phyloP scores from a whole-genome alignment of 768 basidiomycete species.

The Lentinula boryana region DNA sequence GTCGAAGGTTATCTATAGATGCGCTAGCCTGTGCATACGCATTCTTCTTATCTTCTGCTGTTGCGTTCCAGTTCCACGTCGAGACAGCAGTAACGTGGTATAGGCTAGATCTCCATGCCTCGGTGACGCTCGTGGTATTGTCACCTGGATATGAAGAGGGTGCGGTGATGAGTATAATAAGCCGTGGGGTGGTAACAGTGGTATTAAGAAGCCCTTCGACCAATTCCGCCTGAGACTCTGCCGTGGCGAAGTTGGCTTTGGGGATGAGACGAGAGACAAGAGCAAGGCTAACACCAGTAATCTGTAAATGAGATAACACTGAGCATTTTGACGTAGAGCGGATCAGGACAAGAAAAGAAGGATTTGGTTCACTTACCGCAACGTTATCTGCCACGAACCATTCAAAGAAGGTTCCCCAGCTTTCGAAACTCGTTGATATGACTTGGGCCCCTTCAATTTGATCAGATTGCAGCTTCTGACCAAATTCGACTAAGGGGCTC shows the following conservation, averaged over 20 bases:
- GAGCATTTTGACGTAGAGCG: background rate
- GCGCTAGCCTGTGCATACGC: slow-evolving; percentile 26
- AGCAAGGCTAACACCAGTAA: slow-evolving; percentile 32
- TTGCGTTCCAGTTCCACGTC: slow-evolving; percentile 42
- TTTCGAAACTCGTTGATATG: slow-evolving; percentile 33
- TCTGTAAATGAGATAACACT: slow-evolving; percentile 16
- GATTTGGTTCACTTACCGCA: slow-evolving; percentile 23
- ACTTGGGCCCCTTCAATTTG: slow-evolving; percentile 16
- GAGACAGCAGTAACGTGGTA: slow-evolving; percentile 40
- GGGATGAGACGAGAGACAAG: slow-evolving; percentile 39
- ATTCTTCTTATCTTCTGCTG: slow-evolving; percentile 24
- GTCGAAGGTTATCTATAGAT: slow-evolving; percentile 34
- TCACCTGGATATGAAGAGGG: slow-evolving; percentile 28
- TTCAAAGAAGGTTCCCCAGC: slow-evolving; percentile 33
- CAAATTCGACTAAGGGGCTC: slow-evolving; percentile 33
- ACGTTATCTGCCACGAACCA: slow-evolving; percentile 29
- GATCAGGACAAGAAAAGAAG: background rate
- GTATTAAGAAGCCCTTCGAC: slow-evolving; percentile 30
- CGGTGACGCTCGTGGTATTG: slow-evolving; percentile 29
- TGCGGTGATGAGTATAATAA: slow-evolving; percentile 35
- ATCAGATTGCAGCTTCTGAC: slow-evolving; percentile 4
- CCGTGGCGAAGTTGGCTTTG: slow-evolving; percentile 30
- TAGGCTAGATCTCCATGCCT: slow-evolving; percentile 28
- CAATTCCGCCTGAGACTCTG: slow-evolving; percentile 21
- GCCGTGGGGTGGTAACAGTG: slow-evolving; percentile 27